These are phyloP conservation scores for Lanmaoa rubissima DNA, from an alignment of 768 basidiomycete genomes.

Conservation along the genomic window DNA sequence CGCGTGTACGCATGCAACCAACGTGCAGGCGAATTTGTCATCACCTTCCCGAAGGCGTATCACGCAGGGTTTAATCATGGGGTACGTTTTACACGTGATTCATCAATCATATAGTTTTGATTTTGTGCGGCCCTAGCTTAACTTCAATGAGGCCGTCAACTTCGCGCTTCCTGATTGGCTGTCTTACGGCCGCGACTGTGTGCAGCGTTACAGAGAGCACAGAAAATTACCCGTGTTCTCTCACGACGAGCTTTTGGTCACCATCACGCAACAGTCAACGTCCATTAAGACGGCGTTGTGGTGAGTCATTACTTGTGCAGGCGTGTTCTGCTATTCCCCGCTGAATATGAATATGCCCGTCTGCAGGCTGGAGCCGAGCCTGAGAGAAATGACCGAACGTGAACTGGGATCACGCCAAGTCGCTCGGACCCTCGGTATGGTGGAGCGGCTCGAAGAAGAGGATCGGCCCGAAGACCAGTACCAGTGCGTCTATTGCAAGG, in stretches of 20 bases:
- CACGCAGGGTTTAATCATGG: constrained; percentile 99
- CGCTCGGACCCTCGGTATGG: constrained; percentile 58
- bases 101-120: constrained; percentile 24
- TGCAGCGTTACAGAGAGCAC: constrained; percentile 86
- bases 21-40: constrained; percentile 94
- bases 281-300: constrained; percentile 92
- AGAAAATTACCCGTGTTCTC: constrained; percentile 96
- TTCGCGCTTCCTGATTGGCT: constrained; percentile 98
- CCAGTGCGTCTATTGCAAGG: constrained; percentile 91
- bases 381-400: constrained; percentile 85
- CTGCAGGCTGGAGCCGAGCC: constrained; percentile 75
- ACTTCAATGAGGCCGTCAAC: constrained; percentile 99
- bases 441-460: constrained; percentile 70
- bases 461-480: constrained; percentile 93
- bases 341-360: constrained; percentile 20
- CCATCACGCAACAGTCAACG: constrained; percentile 94
- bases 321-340: constrained; percentile 18
- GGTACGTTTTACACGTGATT: constrained; percentile 50
- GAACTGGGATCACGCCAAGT: constrained; percentile 68
- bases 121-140: constrained; percentile 58
- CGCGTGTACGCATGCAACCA: constrained; percentile 94
- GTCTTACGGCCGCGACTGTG: constrained; percentile 81
- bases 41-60: constrained; percentile 97
- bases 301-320: constrained; percentile 44
- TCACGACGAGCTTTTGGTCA: constrained; percentile 94